These are phyloP conservation scores for Fusarium sp. DNA, from an alignment of 2,329 filamentous ascomycete genomes.

Conservation along the genomic window DNA sequence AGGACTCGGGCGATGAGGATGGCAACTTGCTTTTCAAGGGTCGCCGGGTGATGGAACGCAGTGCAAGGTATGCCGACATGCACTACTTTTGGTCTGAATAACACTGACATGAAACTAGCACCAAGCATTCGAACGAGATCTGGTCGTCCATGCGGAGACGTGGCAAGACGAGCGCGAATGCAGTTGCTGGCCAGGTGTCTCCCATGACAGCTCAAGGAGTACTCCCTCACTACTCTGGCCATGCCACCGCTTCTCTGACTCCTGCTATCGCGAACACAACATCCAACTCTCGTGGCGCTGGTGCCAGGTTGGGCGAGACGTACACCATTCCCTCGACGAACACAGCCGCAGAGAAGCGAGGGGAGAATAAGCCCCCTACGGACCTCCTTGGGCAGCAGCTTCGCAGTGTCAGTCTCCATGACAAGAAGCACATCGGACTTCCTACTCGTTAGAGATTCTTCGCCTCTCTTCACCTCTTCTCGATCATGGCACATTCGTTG, in stretches of 20 bases:
- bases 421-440: conserved; percentile 24
- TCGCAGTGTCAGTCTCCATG: conserved; percentile 27
- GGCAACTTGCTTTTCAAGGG: conserved; percentile 54
- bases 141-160: conserved; percentile 65
- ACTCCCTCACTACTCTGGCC: conserved; percentile 64
- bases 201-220: conserved; percentile 67
- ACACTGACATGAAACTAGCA: conserved; percentile 45
- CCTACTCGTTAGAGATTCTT: conserved; percentile 31
- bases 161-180: conserved; percentile 61
- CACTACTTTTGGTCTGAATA: neutral
- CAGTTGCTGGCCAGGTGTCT: conserved; percentile 61
- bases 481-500: conserved; percentile 1
- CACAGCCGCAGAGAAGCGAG: conserved; percentile 50
- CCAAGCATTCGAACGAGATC: conserved; percentile 57
- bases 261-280: conserved; percentile 57
- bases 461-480: conserved; percentile 15
- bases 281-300: conserved; percentile 47
- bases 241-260: conserved; percentile 64
- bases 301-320: conserved; percentile 42
- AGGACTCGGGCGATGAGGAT: conserved; percentile 48
- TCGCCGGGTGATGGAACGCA: conserved; percentile 45
- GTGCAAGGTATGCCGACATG: conserved; percentile 46
- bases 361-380: conserved; percentile 59
- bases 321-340: conserved; percentile 35
- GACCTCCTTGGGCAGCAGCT: conserved; percentile 34